phyloP scores from a whole-genome alignment of 305 asterid species.

The Ruellia speciosa region DNA sequence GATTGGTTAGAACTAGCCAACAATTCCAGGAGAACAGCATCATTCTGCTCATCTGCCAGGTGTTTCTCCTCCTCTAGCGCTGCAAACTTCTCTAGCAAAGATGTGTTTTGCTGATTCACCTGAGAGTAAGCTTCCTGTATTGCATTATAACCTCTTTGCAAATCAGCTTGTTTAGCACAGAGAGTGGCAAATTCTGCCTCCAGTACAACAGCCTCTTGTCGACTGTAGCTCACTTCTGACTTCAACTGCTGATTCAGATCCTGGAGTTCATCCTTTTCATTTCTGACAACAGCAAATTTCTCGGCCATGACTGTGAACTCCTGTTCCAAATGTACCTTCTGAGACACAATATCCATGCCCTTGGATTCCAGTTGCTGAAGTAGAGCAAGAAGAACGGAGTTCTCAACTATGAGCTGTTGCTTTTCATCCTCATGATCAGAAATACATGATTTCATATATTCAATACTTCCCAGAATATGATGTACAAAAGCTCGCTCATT shows the following conservation, averaged over 20 bases:
- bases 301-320: slow-evolving; percentile 38
- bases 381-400: slow-evolving; percentile 59
- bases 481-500: slow-evolving; percentile 46
- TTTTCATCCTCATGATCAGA: slow-evolving; percentile 58
- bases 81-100: slow-evolving; percentile 42
- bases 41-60: slow-evolving; percentile 39
- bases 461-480: slow-evolving; percentile 44
- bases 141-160: slow-evolving; percentile 40
- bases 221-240: slow-evolving; percentile 33
- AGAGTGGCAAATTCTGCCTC: slow-evolving; percentile 47
- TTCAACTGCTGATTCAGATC: slow-evolving; percentile 49
- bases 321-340: slow-evolving; percentile 44
- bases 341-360: slow-evolving; percentile 48
- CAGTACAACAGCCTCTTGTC: slow-evolving; percentile 35
- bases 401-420: slow-evolving; percentile 60
- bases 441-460: slow-evolving; percentile 46
- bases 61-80: slow-evolving; percentile 50
- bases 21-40: slow-evolving; percentile 41
- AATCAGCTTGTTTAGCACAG: slow-evolving; percentile 34
- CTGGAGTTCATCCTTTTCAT: slow-evolving; percentile 45
- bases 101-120: slow-evolving; percentile 46
- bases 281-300: slow-evolving; percentile 36
- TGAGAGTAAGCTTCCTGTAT: slow-evolving; percentile 37
- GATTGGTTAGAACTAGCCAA: slow-evolving; percentile 41
- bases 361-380: slow-evolving; percentile 65